Evolutionary conservation across 2,329 filamentous ascomycete species (phyloP).

Genomic region (Talaromyces albobiverticillius): DNA sequence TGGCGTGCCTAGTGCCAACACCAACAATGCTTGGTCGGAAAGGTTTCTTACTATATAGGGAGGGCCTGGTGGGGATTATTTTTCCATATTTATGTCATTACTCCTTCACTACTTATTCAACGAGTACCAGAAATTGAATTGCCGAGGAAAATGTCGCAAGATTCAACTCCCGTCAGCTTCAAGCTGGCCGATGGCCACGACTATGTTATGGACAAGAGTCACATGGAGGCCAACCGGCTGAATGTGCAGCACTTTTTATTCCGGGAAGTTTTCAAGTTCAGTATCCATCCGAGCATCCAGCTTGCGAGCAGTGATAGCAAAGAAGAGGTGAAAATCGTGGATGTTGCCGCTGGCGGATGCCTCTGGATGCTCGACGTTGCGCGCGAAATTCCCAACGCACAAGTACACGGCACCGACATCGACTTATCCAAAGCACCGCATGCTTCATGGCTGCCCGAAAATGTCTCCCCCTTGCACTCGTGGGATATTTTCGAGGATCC

Average conservation of each 20-base stretch:
- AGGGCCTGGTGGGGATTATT: no score
- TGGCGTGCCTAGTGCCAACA: no score
- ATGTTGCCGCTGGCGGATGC: conserved; percentile 27
- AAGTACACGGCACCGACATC: conserved; percentile 25
- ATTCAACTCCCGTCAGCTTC: neutral
- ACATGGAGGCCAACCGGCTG: conserved; percentile 17
- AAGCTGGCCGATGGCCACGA: conserved; percentile 2
- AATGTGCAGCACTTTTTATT: conserved; percentile 31
- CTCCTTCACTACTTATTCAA: no score
- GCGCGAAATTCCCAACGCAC: conserved; percentile 17
- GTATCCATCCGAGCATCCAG: conserved; percentile 26
- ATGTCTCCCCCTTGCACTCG: conserved; percentile 7
- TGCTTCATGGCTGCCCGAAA: conserved; percentile 20
- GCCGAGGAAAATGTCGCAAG: no score
- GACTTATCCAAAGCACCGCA: conserved; percentile 23
- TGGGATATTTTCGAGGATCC: conserved; percentile 24
- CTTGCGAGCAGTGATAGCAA: conserved; percentile 8
- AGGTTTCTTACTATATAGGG: no score
- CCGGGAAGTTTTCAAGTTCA: conserved; percentile 24
- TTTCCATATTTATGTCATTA: no score
- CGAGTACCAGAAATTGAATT: no score
- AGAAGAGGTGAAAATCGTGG: conserved; percentile 20
- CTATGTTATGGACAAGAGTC: conserved; percentile 5
- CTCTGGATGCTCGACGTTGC: conserved; percentile 27
- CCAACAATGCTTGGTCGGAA: no score